A percentile compares a stretch with the other conserved stretches of the same genome.
These are phyloP conservation scores for Acer campestre DNA, from an alignment of 345 rosid genomes.

Conservation along the genomic window DNA sequence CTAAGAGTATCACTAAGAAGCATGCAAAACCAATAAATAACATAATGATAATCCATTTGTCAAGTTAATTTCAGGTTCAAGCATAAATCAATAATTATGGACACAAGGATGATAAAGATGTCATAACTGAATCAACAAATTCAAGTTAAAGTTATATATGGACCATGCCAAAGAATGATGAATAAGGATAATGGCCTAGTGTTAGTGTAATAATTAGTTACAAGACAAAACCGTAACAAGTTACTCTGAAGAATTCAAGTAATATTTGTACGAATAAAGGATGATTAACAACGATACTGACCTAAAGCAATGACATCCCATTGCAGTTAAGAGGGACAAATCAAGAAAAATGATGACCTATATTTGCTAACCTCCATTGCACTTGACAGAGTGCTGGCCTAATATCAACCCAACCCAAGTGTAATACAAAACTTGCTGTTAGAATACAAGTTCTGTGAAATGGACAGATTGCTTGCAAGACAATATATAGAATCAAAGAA, in stretches of 20 bases:
- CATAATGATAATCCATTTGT: neutral
- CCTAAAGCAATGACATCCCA: neutral
- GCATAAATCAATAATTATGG: neutral
- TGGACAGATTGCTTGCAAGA: neutral
- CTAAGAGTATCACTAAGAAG: neutral
- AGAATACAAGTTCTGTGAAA: neutral
- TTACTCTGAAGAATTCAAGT: no score
- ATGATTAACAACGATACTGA: neutral
- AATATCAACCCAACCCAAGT: neutral
- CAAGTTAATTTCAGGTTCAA: neutral
- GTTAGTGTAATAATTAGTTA: no score
- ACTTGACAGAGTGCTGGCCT: neutral
- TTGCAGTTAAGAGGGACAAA: no score
- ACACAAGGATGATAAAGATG: neutral
- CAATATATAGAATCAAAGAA: neutral
- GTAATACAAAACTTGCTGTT: neutral
- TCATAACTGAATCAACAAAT: neutral
- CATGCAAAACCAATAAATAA: neutral
- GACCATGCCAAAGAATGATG: neutral
- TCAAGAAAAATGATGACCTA: no score
- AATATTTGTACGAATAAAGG: neutral
- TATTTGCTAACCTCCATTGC: neutral
- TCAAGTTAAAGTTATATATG: neutral
- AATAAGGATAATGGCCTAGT: neutral
- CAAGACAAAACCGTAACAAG: no score